Percentiles rank a stretch among this genome's conserved stretches.
Conservation (phyloP, 192 early-diverging fungal genomes). For the Cetraspora pellucida region DNA sequence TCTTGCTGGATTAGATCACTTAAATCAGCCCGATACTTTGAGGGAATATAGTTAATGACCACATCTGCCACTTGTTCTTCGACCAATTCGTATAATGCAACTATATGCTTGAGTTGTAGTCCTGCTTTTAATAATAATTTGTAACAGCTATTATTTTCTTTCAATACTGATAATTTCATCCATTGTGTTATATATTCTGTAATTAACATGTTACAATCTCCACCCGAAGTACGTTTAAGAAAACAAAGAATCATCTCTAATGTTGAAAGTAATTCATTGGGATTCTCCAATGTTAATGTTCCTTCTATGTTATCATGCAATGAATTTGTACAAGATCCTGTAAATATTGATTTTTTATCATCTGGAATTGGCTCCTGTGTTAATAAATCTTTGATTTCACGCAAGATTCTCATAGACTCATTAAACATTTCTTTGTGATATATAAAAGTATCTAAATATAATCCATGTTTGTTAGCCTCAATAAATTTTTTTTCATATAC, state of each 20-base stretch:
- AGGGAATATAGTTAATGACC: background rate
- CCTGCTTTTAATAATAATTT: background rate
- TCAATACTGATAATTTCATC: conserved; percentile 9
- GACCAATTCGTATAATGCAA: conserved; percentile 27
- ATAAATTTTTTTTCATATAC: conserved; percentile 10
- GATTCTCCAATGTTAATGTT: background rate
- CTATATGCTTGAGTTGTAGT: conserved; percentile 21
- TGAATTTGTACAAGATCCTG: too few relatives aligned
- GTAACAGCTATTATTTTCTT: background rate
- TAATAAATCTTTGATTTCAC: conserved; percentile 11
- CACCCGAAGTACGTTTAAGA: conserved; percentile 21
- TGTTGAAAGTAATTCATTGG: conserved; percentile 12
- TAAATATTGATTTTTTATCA: background rate
- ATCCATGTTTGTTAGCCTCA: background rate
- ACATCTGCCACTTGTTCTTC: conserved; percentile 30
- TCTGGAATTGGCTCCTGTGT: conserved; percentile 23
- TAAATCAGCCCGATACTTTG: background rate
- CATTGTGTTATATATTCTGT: conserved; percentile 29
- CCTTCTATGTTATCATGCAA: too few relatives aligned
- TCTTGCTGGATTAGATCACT: background rate
- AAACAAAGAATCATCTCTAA: conserved; percentile 26
- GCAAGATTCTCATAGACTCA: background rate
- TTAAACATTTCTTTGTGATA: conserved; percentile 28
- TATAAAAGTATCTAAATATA: conserved; percentile 11
- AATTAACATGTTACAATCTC: background rate